Evolutionary conservation across 164 flowering plant genomes (phyloP).

Genomic region (Vitis riparia): DNA sequence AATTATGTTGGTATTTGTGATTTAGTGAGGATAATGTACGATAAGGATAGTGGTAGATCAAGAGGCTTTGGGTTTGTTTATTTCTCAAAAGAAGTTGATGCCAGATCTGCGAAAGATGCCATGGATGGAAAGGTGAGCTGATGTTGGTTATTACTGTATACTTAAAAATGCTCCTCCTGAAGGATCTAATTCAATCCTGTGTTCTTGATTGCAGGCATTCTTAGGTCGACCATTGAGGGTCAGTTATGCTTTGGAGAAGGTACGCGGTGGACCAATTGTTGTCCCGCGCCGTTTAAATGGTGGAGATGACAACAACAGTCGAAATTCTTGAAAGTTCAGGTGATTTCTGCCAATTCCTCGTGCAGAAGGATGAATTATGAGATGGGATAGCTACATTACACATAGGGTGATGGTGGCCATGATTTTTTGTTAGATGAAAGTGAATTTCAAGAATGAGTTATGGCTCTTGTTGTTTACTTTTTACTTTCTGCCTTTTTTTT

Average conservation of each 20-base stretch:
- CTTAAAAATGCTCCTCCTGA: neutral
- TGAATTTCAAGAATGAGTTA: too few species aligned
- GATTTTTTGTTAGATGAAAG: neutral
- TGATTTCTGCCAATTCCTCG: neutral
- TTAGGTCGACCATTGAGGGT: slow-evolving; percentile 83
- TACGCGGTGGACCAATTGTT: slow-evolving; percentile 74
- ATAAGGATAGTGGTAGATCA: slow-evolving; percentile 76
- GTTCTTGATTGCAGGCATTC: slow-evolving; percentile 54
- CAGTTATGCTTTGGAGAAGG: slow-evolving; percentile 75
- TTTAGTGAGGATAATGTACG: slow-evolving; percentile 76
- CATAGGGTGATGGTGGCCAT: neutral
- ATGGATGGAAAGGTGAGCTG: slow-evolving; percentile 83
- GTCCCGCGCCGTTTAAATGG: slow-evolving; percentile 64
- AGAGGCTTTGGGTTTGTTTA: slow-evolving; percentile 89
- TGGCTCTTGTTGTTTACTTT: too few species aligned
- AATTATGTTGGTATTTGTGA: slow-evolving; percentile 7
- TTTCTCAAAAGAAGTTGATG: slow-evolving; percentile 60
- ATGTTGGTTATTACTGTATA: neutral
- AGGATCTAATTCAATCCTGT: neutral
- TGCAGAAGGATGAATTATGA: neutral
- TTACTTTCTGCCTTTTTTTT: too few species aligned
- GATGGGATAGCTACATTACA: neutral
- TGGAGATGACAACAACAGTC: slow-evolving; percentile 11
- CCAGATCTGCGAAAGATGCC: slow-evolving; percentile 72
- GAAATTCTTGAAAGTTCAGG: slow-evolving; percentile 22